Conservation (phyloP, 306 rosid genomes). For the Canavalia gladiata region DNA sequence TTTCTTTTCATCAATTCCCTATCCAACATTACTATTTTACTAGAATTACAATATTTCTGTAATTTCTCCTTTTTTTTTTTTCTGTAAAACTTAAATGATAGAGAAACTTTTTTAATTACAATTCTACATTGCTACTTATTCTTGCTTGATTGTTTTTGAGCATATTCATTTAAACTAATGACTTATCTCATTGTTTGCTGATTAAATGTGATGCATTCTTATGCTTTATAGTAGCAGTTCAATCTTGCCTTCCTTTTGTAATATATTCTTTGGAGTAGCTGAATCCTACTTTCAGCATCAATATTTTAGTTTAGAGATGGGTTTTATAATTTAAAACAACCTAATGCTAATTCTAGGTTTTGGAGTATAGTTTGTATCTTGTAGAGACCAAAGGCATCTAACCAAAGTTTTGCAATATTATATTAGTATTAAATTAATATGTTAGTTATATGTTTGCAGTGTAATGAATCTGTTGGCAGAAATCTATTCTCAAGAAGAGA, state of each 20-base stretch:
- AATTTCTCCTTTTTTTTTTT: background rate
- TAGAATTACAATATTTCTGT: slow-evolving; percentile 10
- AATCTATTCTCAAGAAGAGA: slow-evolving; percentile 94
- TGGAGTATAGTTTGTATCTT: slow-evolving; percentile 12
- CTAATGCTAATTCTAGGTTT: background rate
- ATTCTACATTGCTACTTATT: background rate
- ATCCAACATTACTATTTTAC: slow-evolving; percentile 9
- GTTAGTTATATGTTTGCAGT: slow-evolving; percentile 69
- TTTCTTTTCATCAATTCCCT: background rate
- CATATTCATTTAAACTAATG: background rate
- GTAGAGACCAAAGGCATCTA: slow-evolving; percentile 13
- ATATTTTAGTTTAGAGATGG: slow-evolving; percentile 11
- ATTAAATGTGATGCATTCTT: slow-evolving; percentile 22
- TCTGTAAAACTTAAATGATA: background rate
- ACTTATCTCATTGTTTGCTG: background rate
- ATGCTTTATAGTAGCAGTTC: slow-evolving; percentile 13
- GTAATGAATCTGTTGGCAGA: slow-evolving; percentile 98
- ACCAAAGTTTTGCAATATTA: background rate
- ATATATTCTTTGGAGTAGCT: slow-evolving; percentile 6
- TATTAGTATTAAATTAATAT: slow-evolving; percentile 21
- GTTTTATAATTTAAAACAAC: slow-evolving; percentile 9
- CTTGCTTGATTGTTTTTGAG: slow-evolving; percentile 1
- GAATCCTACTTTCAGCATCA: background rate
- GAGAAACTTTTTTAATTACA: background rate
- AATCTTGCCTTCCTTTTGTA: background rate